phyloP scores from a whole-genome alignment of 306 rosid species.

The Cyclanthera cordifolia region DNA sequence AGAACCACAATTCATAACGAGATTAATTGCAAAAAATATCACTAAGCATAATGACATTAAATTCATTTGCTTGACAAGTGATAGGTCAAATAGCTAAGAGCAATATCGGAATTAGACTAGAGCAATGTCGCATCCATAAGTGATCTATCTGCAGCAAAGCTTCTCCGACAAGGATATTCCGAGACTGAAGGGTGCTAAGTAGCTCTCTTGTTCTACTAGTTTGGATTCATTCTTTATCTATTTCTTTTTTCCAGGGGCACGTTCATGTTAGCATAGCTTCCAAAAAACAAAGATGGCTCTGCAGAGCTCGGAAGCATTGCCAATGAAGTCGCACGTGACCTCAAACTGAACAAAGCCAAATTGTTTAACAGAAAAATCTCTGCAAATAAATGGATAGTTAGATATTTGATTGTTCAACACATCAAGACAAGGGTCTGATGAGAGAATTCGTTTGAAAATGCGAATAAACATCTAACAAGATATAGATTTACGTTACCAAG shows the following conservation, averaged over 20 bases:
- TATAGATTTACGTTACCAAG: background rate
- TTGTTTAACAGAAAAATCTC: constrained; percentile 11
- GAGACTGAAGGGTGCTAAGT: background rate
- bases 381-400: background rate
- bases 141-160: too few relatives aligned
- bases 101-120: background rate
- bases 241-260: too few relatives aligned
- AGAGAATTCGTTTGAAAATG: constrained; percentile 2
- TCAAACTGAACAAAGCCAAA: background rate
- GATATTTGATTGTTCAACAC: constrained; percentile 1
- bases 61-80: background rate
- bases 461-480: constrained; percentile 10
- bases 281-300: background rate
- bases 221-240: too few relatives aligned
- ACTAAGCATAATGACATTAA: background rate
- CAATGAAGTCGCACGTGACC: background rate
- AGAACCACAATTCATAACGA: background rate
- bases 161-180: background rate
- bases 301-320: background rate
- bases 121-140: background rate
- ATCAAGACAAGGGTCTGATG: background rate
- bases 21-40: background rate
- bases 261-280: too few relatives aligned
- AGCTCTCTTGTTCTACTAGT: background rate
- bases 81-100: background rate